Conservation (phyloP, 148 eudicot species). For the Chenopodium suecicum region DNA sequence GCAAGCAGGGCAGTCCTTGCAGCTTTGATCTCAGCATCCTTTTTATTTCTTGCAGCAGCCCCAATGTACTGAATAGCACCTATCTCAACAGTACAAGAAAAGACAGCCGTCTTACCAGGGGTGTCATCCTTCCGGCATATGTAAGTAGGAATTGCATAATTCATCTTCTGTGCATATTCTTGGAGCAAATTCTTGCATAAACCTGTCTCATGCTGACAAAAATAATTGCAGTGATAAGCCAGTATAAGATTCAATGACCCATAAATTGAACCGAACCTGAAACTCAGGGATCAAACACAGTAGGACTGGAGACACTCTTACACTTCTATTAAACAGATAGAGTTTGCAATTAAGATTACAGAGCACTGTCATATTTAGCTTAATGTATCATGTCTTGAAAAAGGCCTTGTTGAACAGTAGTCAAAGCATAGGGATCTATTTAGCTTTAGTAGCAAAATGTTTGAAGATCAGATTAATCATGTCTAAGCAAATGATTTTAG, state of each 20-base stretch:
- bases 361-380: too few relatives aligned
- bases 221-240: not conserved
- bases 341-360: not conserved
- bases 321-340: not conserved
- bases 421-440: not conserved
- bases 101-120: conserved; percentile 31
- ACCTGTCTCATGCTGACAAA: conserved; percentile 88
- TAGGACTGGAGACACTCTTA: not conserved
- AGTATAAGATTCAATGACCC: not conserved
- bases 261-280: not conserved
- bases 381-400: too few relatives aligned
- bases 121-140: conserved; percentile 41
- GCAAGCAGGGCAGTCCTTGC: conserved; percentile 91
- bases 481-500: not conserved
- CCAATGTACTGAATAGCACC: conserved; percentile 86
- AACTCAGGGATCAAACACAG: not conserved
- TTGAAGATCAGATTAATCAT: not conserved
- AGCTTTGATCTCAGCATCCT: conserved; percentile 95
- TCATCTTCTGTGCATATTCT: conserved; percentile 97
- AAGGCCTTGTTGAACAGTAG: too few relatives aligned
- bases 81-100: conserved; percentile 67
- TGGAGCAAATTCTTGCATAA: conserved; percentile 89
- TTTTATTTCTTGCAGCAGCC: conserved; percentile 66
- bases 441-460: too few relatives aligned
- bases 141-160: conserved; percentile 76